Percentiles rank a stretch among this genome's conserved stretches.
These are phyloP conservation scores for Mimosa bimucronata DNA, from an alignment of 306 rosid species.

Conservation along the genomic window DNA sequence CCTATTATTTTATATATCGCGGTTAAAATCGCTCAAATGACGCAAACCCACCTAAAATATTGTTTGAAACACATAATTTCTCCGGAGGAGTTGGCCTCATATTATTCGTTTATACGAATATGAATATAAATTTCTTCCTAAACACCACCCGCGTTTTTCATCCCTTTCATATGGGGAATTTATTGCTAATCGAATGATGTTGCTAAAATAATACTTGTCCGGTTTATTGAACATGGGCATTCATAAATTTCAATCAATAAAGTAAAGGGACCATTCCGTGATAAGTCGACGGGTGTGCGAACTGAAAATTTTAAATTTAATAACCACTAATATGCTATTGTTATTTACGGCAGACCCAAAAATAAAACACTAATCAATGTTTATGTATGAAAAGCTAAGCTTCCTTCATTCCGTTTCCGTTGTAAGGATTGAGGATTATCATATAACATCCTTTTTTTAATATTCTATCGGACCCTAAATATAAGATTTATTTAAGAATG, in stretches of 20 bases:
- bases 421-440: too few relatives aligned
- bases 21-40: conserved; percentile 5
- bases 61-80: background rate
- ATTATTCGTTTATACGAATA: conserved; percentile 2
- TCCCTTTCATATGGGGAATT: conserved; percentile 1
- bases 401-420: too few relatives aligned
- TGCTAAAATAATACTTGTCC: conserved; percentile 32
- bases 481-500: too few relatives aligned
- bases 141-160: conserved; percentile 14
- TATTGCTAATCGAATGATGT: conserved; percentile 33
- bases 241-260: conserved; percentile 36
- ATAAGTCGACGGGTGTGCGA: background rate
- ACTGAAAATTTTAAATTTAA: too few relatives aligned
- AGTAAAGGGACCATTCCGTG: conserved; percentile 21
- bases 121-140: conserved; percentile 6
- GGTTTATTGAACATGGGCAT: background rate
- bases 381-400: background rate
- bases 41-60: conserved; percentile 38
- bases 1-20: background rate
- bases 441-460: too few relatives aligned
- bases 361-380: background rate
- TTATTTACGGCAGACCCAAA: background rate
- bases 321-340: background rate
- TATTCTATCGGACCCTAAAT: too few relatives aligned
- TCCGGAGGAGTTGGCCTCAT: conserved; percentile 23